Evolutionary conservation across 176 grass and related monocot genomes (phyloP), one percentile per base, ranked within the genome.

Genomic region (Paspalum notatum): DNA sequence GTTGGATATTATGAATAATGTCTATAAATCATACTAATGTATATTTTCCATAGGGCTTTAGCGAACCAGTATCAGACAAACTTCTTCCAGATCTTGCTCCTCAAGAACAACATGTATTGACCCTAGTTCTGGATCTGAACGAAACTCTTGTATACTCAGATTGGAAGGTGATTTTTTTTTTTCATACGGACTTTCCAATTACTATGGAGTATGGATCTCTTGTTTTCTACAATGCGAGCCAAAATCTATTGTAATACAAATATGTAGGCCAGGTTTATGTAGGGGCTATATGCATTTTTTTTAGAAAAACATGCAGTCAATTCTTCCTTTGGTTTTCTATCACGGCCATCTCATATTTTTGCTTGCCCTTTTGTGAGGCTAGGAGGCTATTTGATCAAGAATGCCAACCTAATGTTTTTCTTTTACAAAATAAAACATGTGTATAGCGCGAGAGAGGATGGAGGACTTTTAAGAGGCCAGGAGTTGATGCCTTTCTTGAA

Each of bases 401-500:
- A 59, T 75, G 43, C 50, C 12, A 56, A 43, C 22, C 63, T 67
- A 69, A 72, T 76, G 45, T 60, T 52, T 48, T 56, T 66, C 60
- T 59, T 6, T 6, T 40, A 21, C 53, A 11, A 50, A 46, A 53
- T 32, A 76, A 43, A 76, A 76, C 12, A 59, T 85, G 9, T 70
- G 12, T 78, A 72, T 69, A 94, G 96, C 92, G 92, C 79, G 96
- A 98, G 37, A 95, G 92, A 91, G 96, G 92, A 60, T 98, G 96
- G 96, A 95, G 88, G 56, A 98, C 96, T 50, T 94, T 98, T 83
- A 99, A 99, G 90, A 95, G 96, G 45, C 90, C 96, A 81, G 96
- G 96, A 80, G 90, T 99, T 49, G 96, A 99, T 57, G 96, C 96
- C 78, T 99, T 99, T 78, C 75, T 99, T 72, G 92, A 99, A 75